These are phyloP conservation scores for Aspergillus tamarii DNA, from an alignment of 2,329 filamentous ascomycete genomes.

Conservation along the genomic window DNA sequence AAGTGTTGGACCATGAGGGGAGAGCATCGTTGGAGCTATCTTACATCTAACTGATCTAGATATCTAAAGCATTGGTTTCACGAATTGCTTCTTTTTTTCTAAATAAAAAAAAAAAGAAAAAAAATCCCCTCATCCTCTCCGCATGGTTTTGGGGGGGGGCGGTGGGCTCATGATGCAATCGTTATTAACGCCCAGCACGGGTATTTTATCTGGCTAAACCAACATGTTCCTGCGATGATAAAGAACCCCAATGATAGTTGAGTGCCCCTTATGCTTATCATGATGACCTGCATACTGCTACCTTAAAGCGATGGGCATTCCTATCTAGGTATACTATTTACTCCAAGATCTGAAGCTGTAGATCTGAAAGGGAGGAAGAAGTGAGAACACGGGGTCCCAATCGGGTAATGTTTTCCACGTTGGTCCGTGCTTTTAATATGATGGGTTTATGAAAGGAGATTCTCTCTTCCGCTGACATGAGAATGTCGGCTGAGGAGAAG, in stretches of 20 bases:
- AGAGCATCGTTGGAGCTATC: neutral
- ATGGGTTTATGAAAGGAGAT: no score
- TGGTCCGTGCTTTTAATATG: slow-evolving; percentile 10
- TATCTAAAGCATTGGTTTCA: neutral
- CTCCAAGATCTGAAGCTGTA: neutral
- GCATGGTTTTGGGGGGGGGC: neutral
- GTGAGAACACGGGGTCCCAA: slow-evolving; percentile 9
- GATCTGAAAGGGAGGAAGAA: neutral
- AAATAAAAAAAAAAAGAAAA: no score
- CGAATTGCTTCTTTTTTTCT: neutral
- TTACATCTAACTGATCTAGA: neutral
- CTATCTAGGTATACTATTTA: neutral
- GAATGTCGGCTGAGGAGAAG: neutral
- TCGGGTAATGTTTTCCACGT: slow-evolving; percentile 25
- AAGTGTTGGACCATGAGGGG: slow-evolving; percentile 6
- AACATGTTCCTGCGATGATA: neutral
- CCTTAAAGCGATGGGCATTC: neutral
- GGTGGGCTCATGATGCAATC: neutral
- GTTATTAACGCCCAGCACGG: no score
- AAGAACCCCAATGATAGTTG: neutral
- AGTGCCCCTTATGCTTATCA: neutral
- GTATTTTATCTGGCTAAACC: neutral
- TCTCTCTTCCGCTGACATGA: neutral
- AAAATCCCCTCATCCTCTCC: slow-evolving; percentile 7
- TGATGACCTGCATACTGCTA: neutral